phyloP scores from a whole-genome alignment of 2,329 filamentous ascomycete genomes.

The Paracoccidioides lutzii region DNA sequence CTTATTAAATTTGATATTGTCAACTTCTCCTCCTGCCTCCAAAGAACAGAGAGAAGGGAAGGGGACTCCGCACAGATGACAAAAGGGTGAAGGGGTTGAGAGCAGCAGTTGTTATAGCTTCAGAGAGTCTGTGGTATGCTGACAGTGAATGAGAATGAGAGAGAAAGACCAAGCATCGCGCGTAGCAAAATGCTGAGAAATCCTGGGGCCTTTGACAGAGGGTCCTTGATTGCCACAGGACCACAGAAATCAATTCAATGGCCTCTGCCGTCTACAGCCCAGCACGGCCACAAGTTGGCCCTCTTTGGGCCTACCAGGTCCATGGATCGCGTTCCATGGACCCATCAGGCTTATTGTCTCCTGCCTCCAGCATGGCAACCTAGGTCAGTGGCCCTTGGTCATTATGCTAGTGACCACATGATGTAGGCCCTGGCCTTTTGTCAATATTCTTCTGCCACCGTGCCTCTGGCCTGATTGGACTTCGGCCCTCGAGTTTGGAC shows the following conservation, averaged over 20 bases:
- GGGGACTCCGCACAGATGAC: too few relatives aligned
- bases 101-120: too few relatives aligned
- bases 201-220: not conserved
- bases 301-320: not conserved
- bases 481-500: not conserved
- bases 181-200: too few relatives aligned
- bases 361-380: not conserved
- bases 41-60: too few relatives aligned
- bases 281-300: not conserved
- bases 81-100: too few relatives aligned
- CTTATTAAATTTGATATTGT: too few relatives aligned
- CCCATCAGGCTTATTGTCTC: too few relatives aligned
- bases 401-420: not conserved
- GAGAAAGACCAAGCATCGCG: too few relatives aligned
- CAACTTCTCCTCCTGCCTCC: too few relatives aligned
- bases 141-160: too few relatives aligned
- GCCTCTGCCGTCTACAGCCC: not conserved
- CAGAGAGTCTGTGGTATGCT: too few relatives aligned
- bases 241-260: not conserved
- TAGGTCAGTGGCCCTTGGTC: not conserved
- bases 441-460: not conserved
- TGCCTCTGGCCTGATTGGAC: not conserved
- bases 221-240: not conserved
- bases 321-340: too few relatives aligned
- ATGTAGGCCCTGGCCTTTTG: not conserved